Conservation (phyloP, 495 filamentous ascomycete genomes). For the Daldinia childiae region DNA sequence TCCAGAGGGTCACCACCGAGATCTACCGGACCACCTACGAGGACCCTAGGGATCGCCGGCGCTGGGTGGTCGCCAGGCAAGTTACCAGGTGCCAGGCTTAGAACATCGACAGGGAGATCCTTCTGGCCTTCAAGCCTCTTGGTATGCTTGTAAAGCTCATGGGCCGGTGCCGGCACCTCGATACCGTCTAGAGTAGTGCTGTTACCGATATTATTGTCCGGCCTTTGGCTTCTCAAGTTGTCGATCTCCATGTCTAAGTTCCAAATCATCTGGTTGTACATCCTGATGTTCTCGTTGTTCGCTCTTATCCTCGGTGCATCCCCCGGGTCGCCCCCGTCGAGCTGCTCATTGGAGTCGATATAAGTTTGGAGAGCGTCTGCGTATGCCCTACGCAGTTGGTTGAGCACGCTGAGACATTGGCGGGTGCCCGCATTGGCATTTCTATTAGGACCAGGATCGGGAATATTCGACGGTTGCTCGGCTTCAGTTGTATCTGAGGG, state of each 20-base stretch:
- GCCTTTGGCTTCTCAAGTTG: constrained; percentile 5
- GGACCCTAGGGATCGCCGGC: constrained; percentile 18
- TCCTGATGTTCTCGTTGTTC: constrained; percentile 41
- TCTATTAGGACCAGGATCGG: no score
- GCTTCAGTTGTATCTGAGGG: no score
- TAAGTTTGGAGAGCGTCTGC: not conserved
- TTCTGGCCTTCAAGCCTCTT: constrained; percentile 10
- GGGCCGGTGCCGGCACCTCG: not conserved
- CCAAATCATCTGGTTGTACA: constrained; percentile 34
- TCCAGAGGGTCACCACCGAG: not conserved
- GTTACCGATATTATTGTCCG: constrained; percentile 5
- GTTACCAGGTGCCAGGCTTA: constrained; percentile 5
- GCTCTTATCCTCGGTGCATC: constrained; percentile 11
- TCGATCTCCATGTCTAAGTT: constrained; percentile 27
- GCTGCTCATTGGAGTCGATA: constrained; percentile 4
- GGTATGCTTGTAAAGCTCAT: constrained; percentile 9
- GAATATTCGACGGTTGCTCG: no score
- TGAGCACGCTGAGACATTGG: not conserved
- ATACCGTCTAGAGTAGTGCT: constrained; percentile 11
- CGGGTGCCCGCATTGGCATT: no score
- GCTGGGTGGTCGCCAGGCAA: constrained; percentile 30
- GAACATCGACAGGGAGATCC: constrained; percentile 31
- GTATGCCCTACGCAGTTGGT: constrained; percentile 3
- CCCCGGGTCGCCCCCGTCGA: constrained; percentile 28
- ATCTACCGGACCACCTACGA: constrained; percentile 12